These are phyloP conservation scores for Blastocystis sp. DNA, from an alignment of 352 stramenopile genomes.

Conservation along the genomic window DNA sequence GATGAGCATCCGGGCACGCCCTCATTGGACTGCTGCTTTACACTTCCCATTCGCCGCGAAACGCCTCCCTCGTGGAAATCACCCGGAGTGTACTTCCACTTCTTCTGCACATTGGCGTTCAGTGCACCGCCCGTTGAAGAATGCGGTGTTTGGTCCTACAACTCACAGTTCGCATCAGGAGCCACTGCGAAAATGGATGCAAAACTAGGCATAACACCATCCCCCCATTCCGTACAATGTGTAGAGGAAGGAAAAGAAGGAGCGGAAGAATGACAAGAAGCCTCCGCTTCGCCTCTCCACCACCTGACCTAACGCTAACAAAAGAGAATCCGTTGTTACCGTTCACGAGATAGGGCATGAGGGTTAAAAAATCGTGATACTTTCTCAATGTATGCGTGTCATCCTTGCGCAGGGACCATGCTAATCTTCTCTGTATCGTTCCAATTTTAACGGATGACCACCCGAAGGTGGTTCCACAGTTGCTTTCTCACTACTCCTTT, in stretches of 20 bases:
- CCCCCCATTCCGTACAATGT: neutral
- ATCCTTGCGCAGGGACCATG: slow-evolving; percentile 87
- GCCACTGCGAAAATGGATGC: slow-evolving; percentile 26
- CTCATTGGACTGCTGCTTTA: slow-evolving; percentile 22
- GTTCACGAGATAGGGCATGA: slow-evolving; percentile 27
- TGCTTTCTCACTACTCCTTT: too few species aligned
- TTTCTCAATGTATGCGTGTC: slow-evolving; percentile 87
- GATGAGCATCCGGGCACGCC: slow-evolving; percentile 19
- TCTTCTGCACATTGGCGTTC: neutral
- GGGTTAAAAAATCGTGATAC: slow-evolving; percentile 82
- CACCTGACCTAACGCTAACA: slow-evolving; percentile 11
- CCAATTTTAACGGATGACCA: slow-evolving; percentile 74
- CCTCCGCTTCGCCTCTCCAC: slow-evolving; percentile 10
- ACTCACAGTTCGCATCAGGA: neutral
- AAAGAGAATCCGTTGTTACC: neutral
- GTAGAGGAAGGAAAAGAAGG: slow-evolving; percentile 17
- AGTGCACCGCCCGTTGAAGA: slow-evolving; percentile 18
- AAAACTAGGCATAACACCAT: slow-evolving; percentile 9
- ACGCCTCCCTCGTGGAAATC: slow-evolving; percentile 14
- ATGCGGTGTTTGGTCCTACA: slow-evolving; percentile 11
- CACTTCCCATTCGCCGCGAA: neutral
- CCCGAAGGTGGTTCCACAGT: slow-evolving; percentile 25
- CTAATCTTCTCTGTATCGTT: slow-evolving; percentile 89
- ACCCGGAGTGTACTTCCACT: slow-evolving; percentile 17
- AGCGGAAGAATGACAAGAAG: slow-evolving; percentile 22